These are phyloP conservation scores for Tubosaeta brunneosetosa DNA, from an alignment of 768 basidiomycete species.

Conservation along the genomic window DNA sequence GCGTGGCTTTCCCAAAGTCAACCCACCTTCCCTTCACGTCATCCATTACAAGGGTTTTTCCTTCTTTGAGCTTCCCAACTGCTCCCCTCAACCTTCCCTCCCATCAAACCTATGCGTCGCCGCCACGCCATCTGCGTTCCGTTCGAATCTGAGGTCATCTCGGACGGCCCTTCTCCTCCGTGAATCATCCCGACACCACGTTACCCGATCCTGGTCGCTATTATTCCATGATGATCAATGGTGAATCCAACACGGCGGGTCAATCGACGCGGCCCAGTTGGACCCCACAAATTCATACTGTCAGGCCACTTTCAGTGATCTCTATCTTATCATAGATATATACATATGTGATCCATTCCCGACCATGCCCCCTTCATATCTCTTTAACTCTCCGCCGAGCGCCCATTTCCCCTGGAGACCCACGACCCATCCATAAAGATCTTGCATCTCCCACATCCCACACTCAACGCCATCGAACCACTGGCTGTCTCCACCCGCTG, in stretches of 20 bases:
- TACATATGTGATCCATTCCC: background rate
- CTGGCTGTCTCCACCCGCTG: conserved; percentile 1
- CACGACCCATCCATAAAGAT: background rate
- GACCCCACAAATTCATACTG: background rate
- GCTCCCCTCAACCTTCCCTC: conserved; percentile 9
- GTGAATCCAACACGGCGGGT: background rate
- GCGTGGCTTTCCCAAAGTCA: background rate
- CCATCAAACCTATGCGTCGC: background rate
- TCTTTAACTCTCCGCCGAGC: background rate
- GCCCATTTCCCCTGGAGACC: background rate
- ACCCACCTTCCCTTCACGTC: conserved; percentile 2
- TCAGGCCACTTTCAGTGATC: background rate
- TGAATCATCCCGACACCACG: background rate
- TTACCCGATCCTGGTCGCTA: background rate
- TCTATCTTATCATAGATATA: conserved; percentile 5
- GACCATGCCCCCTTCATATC: background rate
- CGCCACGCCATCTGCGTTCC: conserved; percentile 4
- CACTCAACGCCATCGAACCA: background rate
- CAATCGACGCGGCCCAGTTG: background rate
- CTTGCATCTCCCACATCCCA: background rate
- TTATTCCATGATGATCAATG: conserved; percentile 7
- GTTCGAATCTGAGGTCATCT: background rate
- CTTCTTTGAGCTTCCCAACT: conserved; percentile 1
- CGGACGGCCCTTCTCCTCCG: background rate
- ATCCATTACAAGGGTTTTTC: conserved; percentile 7